Conservation (phyloP, 805 yeast genomes). For the Zygosaccharomyces bailii region DNA sequence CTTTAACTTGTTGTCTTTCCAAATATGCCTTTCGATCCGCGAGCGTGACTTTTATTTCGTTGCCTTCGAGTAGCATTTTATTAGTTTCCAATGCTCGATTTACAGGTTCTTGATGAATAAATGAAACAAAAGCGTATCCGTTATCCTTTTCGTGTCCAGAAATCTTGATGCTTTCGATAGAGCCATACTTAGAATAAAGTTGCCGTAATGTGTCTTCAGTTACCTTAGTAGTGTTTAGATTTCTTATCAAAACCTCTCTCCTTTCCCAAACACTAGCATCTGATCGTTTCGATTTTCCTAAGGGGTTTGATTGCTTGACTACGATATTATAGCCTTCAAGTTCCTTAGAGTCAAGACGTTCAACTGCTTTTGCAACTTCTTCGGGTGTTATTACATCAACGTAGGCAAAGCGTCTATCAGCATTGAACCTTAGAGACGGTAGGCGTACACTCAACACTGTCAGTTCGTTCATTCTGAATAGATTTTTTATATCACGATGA, state of each 20-base stretch:
- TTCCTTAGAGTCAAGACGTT: constrained; percentile 39
- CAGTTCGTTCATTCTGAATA: constrained; percentile 42
- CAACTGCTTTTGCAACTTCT: constrained; percentile 46
- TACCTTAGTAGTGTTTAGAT: constrained; percentile 46
- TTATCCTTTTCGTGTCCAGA: constrained; percentile 38
- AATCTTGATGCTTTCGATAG: constrained; percentile 45
- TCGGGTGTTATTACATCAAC: constrained; percentile 49
- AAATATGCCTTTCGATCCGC: constrained; percentile 42
- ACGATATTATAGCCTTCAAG: constrained; percentile 43
- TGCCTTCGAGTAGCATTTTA: constrained; percentile 42
- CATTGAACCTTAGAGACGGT: constrained; percentile 56
- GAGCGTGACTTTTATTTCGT: constrained; percentile 47
- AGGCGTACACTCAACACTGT: constrained; percentile 50
- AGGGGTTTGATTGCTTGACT: constrained; percentile 63
- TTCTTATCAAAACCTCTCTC: constrained; percentile 54
- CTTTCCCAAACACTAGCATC: constrained; percentile 48
- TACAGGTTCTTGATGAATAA: constrained; percentile 44
- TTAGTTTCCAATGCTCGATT: constrained; percentile 44
- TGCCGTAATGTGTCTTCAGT: constrained; percentile 39
- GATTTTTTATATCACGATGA: constrained; percentile 36
- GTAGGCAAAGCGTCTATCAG: constrained; percentile 69
- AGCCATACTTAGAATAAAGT: constrained; percentile 50
- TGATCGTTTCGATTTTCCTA: constrained; percentile 38
- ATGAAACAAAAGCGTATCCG: constrained; percentile 67
- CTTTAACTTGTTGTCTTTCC: constrained; percentile 35